Conservation (phyloP, 2,329 filamentous ascomycete genomes). For the Bipolaris sorokiniana region DNA sequence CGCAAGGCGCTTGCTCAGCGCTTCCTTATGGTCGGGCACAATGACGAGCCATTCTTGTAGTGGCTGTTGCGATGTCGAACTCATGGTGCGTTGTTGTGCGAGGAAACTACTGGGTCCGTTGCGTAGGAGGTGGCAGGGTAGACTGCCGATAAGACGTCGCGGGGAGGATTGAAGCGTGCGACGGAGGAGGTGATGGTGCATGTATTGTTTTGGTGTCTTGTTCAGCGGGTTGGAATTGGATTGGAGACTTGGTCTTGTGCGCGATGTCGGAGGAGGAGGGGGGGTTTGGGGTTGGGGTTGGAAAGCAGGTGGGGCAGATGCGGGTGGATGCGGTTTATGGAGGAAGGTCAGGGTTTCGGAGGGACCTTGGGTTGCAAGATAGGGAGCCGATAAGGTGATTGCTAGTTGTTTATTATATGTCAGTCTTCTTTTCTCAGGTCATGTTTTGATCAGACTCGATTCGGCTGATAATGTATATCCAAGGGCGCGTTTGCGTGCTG, state of each 20-base stretch:
- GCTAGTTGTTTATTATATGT: background rate
- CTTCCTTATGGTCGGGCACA: slow-evolving; percentile 53
- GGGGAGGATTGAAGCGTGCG: no score
- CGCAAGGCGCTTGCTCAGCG: slow-evolving; percentile 52
- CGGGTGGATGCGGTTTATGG: no score
- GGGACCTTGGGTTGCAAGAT: no score
- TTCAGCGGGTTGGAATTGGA: no score
- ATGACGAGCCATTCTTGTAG: slow-evolving; percentile 59
- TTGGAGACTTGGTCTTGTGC: no score
- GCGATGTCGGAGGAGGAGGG: no score
- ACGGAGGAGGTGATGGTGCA: no score
- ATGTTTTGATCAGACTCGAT: background rate
- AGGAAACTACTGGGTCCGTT: background rate
- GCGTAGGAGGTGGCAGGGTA: background rate
- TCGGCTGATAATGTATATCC: background rate
- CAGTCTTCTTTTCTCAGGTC: background rate
- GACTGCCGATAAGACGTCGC: no score
- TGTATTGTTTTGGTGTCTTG: no score
- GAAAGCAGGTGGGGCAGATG: no score
- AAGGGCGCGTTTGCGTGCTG: slow-evolving; percentile 9
- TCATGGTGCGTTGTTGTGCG: slow-evolving; percentile 26
- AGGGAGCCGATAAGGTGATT: background rate
- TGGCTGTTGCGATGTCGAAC: slow-evolving; percentile 19
- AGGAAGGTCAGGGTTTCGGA: no score
- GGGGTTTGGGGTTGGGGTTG: no score